These are phyloP conservation scores for Fusarium mundagurra DNA, from an alignment of 2,329 filamentous ascomycete species.

Conservation along the genomic window DNA sequence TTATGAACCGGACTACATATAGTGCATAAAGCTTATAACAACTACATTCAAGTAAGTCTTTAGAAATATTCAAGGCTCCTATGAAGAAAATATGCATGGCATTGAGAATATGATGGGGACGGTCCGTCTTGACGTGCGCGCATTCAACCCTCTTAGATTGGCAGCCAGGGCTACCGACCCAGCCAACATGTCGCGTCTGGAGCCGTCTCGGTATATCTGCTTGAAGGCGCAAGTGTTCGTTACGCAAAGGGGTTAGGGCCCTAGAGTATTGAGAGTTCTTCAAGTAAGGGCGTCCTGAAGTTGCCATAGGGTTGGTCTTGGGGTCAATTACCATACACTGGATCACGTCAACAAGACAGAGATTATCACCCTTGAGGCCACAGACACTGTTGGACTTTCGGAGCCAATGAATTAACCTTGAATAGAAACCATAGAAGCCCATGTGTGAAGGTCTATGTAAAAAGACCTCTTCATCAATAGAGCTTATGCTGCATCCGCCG, in stretches of 20 bases:
- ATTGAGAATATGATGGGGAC: background rate
- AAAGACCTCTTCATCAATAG: fast-evolving
- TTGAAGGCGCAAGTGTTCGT: background rate
- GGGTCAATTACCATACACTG: background rate
- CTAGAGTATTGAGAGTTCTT: too few relatives aligned
- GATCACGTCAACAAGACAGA: background rate
- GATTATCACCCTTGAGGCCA: background rate
- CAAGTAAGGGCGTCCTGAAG: fast-evolving
- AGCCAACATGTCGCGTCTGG: background rate
- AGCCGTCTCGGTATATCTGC: fast-evolving
- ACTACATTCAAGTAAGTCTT: background rate
- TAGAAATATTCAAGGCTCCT: fast-evolving
- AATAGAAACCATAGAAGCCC: fast-evolving
- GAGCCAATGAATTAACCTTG: fast-evolving
- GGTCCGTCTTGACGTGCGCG: background rate
- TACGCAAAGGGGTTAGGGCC: background rate
- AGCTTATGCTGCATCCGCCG: background rate
- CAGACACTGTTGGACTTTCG: background rate
- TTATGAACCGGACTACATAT: background rate
- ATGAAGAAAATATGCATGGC: background rate
- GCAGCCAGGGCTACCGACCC: background rate
- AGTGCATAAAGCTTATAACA: background rate
- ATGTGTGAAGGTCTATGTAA: fast-evolving
- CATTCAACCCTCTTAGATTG: background rate
- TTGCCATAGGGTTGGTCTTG: background rate